Evolutionary conservation across 2,329 filamentous ascomycete genomes (phyloP), one percentile per base, ranked within the genome.

Genomic region (Fusarium liriodendri): DNA sequence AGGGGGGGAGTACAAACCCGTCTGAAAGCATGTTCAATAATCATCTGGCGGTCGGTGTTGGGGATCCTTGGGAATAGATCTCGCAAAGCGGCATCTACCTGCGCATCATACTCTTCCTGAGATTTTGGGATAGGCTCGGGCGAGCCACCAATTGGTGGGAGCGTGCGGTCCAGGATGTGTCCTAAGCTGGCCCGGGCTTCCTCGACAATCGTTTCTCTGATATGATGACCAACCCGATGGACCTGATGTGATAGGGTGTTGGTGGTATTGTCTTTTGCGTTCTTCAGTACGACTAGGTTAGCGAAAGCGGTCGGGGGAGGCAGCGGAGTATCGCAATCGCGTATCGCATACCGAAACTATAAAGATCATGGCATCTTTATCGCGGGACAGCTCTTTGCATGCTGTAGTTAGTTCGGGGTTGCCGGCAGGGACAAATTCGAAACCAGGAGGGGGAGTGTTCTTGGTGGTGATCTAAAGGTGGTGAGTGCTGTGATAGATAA

Each of bases 61-160:
- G 91, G 91, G 62, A 93, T 92, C 64, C 90, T 85, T 1, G 90
- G 91, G 76, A 92, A 92, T 20, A 92, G 81, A 77, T 92, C 91
- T 77, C 88, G 85, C 60, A 93, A 84, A 11, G 89, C 89, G 32
- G 85, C 88, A 78, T 92, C 89, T 61, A 89, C 90, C 79, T 92
- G 89, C 59, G 83, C 83, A 75, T 91, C 88, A 73, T 92, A 92
- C 68, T 91, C 88, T 40, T 84, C 82, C 76, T 92, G 90, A 2
- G 84, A 86, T 58, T 87, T 83, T 1, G 90, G 90, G 62, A 92
- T 91, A 6, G 89, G 88, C 76, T 92, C 90, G 3, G 89, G 87
- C 37, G 79, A 79, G 66, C 82, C 81, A 57, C 81, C 76, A 9
- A 75, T 62, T 5, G 65, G 67, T 6, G 62, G 64, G 7, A 72